Conservation (phyloP, 192 early-diverging fungal genomes). For the Backusella macrospora region DNA sequence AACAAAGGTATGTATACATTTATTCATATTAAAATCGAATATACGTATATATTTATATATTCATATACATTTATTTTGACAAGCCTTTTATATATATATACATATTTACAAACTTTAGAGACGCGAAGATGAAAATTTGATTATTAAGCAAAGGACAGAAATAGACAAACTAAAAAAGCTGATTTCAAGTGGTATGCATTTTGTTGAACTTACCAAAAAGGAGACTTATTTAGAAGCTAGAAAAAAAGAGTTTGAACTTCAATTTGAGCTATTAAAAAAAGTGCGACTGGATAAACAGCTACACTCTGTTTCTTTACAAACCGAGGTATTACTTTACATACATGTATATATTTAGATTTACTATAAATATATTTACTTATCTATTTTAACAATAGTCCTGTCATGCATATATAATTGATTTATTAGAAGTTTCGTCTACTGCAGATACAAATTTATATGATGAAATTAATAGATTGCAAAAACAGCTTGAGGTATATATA, state of each 20-base stretch:
- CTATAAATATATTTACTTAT: not conserved
- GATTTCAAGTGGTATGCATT: not conserved
- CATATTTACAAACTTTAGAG: not conserved
- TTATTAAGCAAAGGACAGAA: constrained; percentile 3
- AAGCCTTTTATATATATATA: not conserved
- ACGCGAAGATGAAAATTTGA: not conserved
- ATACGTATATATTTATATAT: not conserved
- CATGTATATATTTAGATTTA: not conserved
- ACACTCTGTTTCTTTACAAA: not conserved
- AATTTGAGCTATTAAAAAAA: constrained; percentile 8
- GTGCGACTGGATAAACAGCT: not conserved
- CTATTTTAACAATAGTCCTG: not conserved
- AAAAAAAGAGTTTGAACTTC: constrained; percentile 19
- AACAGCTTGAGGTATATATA: constrained; percentile 22
- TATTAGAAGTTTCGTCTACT: not conserved
- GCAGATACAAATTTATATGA: not conserved
- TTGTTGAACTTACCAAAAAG: not conserved
- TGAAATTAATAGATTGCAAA: constrained; percentile 20
- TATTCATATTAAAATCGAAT: not conserved
- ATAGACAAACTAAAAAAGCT: not conserved
- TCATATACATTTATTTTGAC: not conserved
- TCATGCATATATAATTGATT: not conserved
- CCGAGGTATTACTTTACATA: not conserved
- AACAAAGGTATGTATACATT: not conserved
- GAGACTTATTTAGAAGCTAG: constrained; percentile 5